A percentile compares a stretch with the other conserved stretches of the same genome.
phyloP scores from a whole-genome alignment of 2,329 filamentous ascomycete species.

The Nemania sp. region DNA sequence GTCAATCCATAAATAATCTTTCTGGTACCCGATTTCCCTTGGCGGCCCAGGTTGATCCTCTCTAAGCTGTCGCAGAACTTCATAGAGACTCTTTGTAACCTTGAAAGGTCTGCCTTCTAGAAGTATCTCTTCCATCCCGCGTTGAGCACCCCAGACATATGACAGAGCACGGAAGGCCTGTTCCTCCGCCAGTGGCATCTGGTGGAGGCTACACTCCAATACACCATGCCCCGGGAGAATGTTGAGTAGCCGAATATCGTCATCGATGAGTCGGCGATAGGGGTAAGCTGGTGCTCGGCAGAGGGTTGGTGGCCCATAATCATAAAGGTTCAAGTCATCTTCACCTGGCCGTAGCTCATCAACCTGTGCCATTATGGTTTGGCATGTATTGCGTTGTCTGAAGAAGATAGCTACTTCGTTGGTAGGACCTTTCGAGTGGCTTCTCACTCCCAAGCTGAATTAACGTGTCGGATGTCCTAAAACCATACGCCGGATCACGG shows the following conservation, averaged over 20 bases:
- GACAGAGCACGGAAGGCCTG: slow-evolving; percentile 24
- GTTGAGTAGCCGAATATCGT: slow-evolving; percentile 29
- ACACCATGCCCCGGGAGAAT: slow-evolving; percentile 28
- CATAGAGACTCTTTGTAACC: slow-evolving; percentile 19
- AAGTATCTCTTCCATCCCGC: slow-evolving; percentile 9
- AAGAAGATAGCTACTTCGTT: neutral
- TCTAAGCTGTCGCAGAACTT: slow-evolving; percentile 15
- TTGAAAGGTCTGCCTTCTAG: slow-evolving; percentile 17
- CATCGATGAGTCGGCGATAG: slow-evolving; percentile 22
- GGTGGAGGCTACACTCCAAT: slow-evolving; percentile 27
- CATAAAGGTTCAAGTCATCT: slow-evolving; percentile 2
- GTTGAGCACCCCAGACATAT: slow-evolving; percentile 22
- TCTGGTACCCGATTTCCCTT: neutral
- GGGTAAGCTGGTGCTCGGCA: slow-evolving; percentile 27
- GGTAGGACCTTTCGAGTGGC: neutral
- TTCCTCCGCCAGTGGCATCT: slow-evolving; percentile 23
- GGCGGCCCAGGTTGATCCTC: neutral
- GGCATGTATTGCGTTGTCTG: neutral
- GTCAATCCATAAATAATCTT: slow-evolving; percentile 30
- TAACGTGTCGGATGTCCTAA: no score
- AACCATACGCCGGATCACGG: no score
- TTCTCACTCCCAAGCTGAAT: no score
- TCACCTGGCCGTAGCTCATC: slow-evolving; percentile 20
- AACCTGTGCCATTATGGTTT: slow-evolving; percentile 34
- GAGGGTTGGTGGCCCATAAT: slow-evolving; percentile 1